phyloP scores from a whole-genome alignment of 2,329 filamentous ascomycete genomes.

The Cytospora piceicola region DNA sequence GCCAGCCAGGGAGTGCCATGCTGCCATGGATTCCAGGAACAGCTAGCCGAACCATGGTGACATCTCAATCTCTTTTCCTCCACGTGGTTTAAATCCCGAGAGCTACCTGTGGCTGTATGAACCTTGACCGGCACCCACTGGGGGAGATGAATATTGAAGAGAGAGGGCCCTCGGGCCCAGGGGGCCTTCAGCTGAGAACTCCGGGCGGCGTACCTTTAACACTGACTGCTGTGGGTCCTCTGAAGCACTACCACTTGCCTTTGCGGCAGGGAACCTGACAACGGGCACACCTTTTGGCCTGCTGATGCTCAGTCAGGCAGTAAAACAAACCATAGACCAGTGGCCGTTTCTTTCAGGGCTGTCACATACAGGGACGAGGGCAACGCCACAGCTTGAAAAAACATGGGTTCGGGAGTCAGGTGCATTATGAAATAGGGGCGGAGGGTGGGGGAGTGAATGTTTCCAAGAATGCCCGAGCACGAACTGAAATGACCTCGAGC shows the following conservation, averaged over 20 bases:
- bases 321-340: too few species aligned
- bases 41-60: slow-evolving; percentile 14
- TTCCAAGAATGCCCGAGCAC: too few species aligned
- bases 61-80: slow-evolving; percentile 19
- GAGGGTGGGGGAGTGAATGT: too few species aligned
- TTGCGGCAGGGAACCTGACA: background rate
- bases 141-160: slow-evolving; percentile 6
- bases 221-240: slow-evolving; percentile 5
- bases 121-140: slow-evolving; percentile 13
- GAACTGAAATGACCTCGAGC: too few species aligned
- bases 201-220: background rate
- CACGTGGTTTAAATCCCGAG: slow-evolving; percentile 27
- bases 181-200: slow-evolving; percentile 12
- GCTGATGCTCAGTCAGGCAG: background rate
- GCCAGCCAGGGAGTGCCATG: background rate
- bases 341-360: too few species aligned
- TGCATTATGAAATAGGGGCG: too few species aligned
- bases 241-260: background rate
- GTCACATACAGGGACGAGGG: too few species aligned
- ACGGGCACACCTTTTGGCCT: background rate
- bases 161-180: background rate
- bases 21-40: background rate
- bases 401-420: too few species aligned
- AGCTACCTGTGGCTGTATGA: slow-evolving; percentile 7
- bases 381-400: too few species aligned